Conservation (phyloP, 1,139 yeast genomes). For the Diutina neorugosa region DNA sequence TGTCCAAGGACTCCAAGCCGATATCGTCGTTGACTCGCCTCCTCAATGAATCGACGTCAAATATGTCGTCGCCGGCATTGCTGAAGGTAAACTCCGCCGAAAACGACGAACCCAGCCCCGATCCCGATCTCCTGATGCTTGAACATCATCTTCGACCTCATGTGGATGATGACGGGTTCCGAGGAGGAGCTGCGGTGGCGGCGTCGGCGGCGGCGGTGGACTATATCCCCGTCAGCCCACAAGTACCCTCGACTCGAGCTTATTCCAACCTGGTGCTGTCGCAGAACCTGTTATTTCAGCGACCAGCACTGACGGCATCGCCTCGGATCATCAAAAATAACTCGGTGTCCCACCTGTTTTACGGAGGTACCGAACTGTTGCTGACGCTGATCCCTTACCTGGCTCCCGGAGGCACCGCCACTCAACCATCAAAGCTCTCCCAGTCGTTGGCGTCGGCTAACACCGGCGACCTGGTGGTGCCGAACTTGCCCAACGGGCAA, state of each 20-base stretch:
- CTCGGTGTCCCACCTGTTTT: conserved; percentile 31
- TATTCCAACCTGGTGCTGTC: background rate
- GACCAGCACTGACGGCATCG: conserved; percentile 11
- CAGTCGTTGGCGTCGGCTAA: background rate
- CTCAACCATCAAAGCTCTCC: background rate
- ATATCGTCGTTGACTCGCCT: conserved; percentile 32
- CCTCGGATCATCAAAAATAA: conserved; percentile 34
- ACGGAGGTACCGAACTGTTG: conserved; percentile 33
- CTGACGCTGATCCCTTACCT: conserved; percentile 60
- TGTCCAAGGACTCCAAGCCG: conserved; percentile 7
- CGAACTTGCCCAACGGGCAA: conserved; percentile 40
- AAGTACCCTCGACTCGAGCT: background rate
- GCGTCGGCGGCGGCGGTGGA: background rate
- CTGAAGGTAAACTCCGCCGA: background rate
- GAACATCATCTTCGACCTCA: background rate
- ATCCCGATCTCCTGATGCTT: background rate
- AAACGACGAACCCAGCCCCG: background rate
- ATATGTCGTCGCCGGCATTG: conserved; percentile 6
- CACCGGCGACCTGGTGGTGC: conserved; percentile 9
- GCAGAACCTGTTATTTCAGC: background rate
- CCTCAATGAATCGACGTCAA: conserved; percentile 25
- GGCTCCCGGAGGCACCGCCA: conserved; percentile 48
- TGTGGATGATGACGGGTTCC: background rate
- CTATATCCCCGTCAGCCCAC: background rate
- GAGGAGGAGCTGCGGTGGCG: background rate